phyloP scores from a whole-genome alignment of 1,284 basidiomycete genomes.

The Rhodotorula glutinis region DNA sequence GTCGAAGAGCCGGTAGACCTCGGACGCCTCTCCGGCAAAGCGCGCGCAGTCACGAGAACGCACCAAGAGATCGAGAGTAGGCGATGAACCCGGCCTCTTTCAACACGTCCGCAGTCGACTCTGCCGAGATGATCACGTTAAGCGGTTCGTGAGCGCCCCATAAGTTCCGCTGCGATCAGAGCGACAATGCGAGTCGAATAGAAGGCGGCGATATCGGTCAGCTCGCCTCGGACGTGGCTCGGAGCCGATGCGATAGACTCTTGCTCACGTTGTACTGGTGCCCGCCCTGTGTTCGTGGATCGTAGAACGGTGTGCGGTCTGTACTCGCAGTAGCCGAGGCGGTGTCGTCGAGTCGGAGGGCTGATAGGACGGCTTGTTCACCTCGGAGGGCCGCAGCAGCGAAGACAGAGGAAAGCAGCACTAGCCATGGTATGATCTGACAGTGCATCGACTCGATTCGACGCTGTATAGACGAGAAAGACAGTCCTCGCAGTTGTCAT shows the following conservation, averaged over 20 bases:
- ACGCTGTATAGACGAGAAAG: too few species aligned
- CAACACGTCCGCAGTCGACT: slow-evolving; percentile 45
- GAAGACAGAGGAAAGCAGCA: not conserved
- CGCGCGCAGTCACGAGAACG: too few species aligned
- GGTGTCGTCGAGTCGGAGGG: not conserved
- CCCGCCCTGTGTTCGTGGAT: not conserved
- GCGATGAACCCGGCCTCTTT: slow-evolving; percentile 47
- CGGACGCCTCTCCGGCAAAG: too few species aligned
- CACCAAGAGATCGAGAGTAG: slow-evolving; percentile 47
- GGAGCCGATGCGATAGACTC: not conserved
- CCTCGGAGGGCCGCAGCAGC: not conserved
- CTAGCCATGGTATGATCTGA: not conserved
- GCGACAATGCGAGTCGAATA: too few species aligned
- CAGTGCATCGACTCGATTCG: too few species aligned
- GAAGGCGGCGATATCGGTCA: too few species aligned
- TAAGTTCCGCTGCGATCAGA: slow-evolving; percentile 39
- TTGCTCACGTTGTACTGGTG: not conserved
- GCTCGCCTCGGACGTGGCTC: too few species aligned
- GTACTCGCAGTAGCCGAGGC: not conserved
- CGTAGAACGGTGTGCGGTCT: not conserved
- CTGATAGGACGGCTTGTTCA: not conserved
- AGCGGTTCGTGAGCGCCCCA: slow-evolving; percentile 48
- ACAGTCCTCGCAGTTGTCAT: too few species aligned
- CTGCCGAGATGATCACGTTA: slow-evolving; percentile 48
- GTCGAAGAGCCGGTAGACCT: too few species aligned